These are phyloP conservation scores for Chaetothyriales sp. DNA, from an alignment of 2,329 filamentous ascomycete species.

Conservation along the genomic window DNA sequence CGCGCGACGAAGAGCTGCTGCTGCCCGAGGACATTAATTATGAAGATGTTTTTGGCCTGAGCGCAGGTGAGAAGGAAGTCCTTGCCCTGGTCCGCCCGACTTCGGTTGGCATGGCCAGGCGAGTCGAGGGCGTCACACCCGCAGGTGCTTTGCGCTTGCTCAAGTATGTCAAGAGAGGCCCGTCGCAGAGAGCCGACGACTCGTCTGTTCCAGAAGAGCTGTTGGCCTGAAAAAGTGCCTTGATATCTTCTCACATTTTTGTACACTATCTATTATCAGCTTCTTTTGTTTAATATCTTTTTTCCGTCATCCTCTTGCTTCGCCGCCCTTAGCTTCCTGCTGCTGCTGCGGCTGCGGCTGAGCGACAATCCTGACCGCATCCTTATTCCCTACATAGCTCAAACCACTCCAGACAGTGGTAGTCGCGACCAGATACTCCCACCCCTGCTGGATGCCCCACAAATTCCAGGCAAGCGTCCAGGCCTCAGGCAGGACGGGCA, in stretches of 20 bases:
- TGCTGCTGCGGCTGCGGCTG: neutral
- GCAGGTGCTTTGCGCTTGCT: constrained; percentile 30
- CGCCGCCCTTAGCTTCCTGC: neutral
- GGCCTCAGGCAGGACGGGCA: constrained; percentile 52
- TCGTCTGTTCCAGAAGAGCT: neutral
- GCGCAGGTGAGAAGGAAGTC: constrained; percentile 59
- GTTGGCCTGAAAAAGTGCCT: neutral
- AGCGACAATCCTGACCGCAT: constrained; percentile 72
- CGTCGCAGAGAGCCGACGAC: neutral
- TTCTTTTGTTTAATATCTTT: neutral
- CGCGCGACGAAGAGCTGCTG: constrained; percentile 58
- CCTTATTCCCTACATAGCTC: constrained; percentile 80
- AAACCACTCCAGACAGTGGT: constrained; percentile 90
- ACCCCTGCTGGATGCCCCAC: constrained; percentile 44
- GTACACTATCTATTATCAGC: neutral
- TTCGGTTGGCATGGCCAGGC: constrained; percentile 71
- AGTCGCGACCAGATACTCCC: constrained; percentile 59
- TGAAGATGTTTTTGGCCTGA: constrained; percentile 54
- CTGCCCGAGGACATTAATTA: constrained; percentile 69
- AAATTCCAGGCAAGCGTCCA: constrained; percentile 39
- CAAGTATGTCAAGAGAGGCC: constrained; percentile 25
- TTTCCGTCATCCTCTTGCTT: neutral
- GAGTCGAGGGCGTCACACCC: constrained; percentile 59
- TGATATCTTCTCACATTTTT: neutral
- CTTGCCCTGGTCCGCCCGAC: constrained; percentile 60